Evolutionary conservation across 176 grass and related monocot genomes (phyloP).

Genomic region (Aegilops umbellulata): DNA sequence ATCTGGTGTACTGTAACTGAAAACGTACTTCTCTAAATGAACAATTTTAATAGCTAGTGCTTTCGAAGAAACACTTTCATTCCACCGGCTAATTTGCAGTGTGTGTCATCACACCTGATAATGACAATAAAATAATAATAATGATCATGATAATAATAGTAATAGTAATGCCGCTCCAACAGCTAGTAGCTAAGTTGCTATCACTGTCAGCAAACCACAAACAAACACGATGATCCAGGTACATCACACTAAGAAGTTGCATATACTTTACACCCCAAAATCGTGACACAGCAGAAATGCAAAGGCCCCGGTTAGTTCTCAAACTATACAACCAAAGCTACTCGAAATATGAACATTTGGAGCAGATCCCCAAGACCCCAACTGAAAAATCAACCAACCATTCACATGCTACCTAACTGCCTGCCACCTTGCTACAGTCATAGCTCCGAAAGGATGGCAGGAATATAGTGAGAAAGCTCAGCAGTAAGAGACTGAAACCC

Average conservation of each 20-base stretch:
- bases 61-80: background rate
- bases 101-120: background rate
- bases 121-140: background rate
- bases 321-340: constrained; percentile 53
- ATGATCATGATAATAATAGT: background rate
- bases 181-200: constrained; percentile 10
- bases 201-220: constrained; percentile 24
- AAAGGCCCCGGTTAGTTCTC: constrained; percentile 27
- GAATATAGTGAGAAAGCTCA: constrained; percentile 97
- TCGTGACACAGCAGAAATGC: constrained; percentile 27
- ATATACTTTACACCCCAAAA: constrained; percentile 50
- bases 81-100: background rate
- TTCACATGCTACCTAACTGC: constrained; percentile 51
- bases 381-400: constrained; percentile 25
- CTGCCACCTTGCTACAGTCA: constrained; percentile 51
- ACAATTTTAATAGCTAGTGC: background rate
- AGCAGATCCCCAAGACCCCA: background rate
- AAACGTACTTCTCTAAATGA: background rate
- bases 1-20: background rate
- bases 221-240: constrained; percentile 5
- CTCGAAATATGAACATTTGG: constrained; percentile 43
- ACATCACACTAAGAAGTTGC: constrained; percentile 24
- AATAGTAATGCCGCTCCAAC: background rate
- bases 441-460: constrained; percentile 95
- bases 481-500: constrained; percentile 98